phyloP scores from a whole-genome alignment of 2,329 filamentous ascomycete species.

The Ceratocystis papillata region DNA sequence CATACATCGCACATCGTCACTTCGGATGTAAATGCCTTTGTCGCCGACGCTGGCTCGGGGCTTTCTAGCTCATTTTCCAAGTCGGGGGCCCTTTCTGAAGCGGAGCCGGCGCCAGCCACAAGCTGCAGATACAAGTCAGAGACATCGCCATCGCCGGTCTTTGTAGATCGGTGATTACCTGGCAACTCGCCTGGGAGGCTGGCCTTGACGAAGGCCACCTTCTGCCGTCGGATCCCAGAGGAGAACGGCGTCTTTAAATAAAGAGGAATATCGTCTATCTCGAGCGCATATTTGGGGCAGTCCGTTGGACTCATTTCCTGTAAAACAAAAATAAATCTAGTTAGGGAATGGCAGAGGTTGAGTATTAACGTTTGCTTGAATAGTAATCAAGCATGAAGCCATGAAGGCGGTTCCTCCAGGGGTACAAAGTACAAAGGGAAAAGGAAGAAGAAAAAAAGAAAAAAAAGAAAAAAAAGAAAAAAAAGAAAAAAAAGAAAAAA shows the following conservation, averaged over 20 bases:
- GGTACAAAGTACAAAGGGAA: not conserved
- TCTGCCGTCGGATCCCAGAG: slow-evolving; percentile 43
- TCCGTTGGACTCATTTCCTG: not conserved
- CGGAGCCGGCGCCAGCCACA: slow-evolving; percentile 42
- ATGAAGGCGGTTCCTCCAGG: not conserved
- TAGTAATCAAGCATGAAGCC: not conserved
- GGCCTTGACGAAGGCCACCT: slow-evolving; percentile 48
- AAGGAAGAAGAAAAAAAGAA: too few species aligned
- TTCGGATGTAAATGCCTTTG: not conserved
- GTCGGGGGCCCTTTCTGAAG: slow-evolving; percentile 5
- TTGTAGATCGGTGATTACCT: not conserved
- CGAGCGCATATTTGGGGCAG: slow-evolving; percentile 27
- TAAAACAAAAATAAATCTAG: not conserved
- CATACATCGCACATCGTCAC: slow-evolving; percentile 32
- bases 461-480: too few species aligned
- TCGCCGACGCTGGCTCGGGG: not conserved
- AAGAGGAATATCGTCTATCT: slow-evolving; percentile 41
- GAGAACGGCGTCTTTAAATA: slow-evolving; percentile 46
- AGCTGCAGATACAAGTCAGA: slow-evolving; percentile 54
- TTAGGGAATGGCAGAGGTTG: too few species aligned
- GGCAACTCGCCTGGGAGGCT: slow-evolving; percentile 31
- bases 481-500: too few species aligned
- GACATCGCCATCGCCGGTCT: not conserved
- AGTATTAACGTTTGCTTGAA: too few species aligned
- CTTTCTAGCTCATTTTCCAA: slow-evolving; percentile 11